Base-by-base conservation (phyloP, 306 rosid species). In the Quercus gilva region DNA sequence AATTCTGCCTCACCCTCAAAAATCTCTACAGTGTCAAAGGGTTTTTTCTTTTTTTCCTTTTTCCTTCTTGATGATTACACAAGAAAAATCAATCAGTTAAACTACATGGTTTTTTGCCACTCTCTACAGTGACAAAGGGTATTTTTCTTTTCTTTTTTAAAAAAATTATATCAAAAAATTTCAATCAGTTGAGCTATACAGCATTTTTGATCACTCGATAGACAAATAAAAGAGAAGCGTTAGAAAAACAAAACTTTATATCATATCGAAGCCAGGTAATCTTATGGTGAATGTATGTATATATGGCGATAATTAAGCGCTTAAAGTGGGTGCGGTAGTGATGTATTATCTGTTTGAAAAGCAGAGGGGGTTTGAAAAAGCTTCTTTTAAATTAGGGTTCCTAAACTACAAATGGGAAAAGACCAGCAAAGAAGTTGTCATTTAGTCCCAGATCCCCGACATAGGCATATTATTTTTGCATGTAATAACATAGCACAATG, bases 371-470 rank as follows among this genome's bases (percentile, higher is more conserved):
- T 69, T 67, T 25, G 17, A 74, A 78, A 86, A 83, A 73, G 58
- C 14, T 68, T 65, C 87, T 84, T 84, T 88, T 18, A 76, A 68
- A 70, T 64, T 28, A 56, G 61, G 65, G 73, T 67, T 81, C 81
- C 68, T 76, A 67, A 80, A 35, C 71, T 83, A 82, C 71, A 85
- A 81, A 83, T 49, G 78, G 60, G 65, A 80, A 84, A 78, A 69
- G 71, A 80, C 63, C 71, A 60, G 55, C 53, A 76, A 71, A 73
- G 85, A 79, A 74, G 53, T 83, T 87, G 92, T 85, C 93, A 87
- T 84, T 85, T 88, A 83, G 97, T 75, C 87, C 71, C 69, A 25
- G 77, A 69, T 85, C 52, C 84, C 94, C 91, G 89, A 93, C 98
- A 91, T 78, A 56, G 15, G 79, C 80, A 83, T 76, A 80, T 61